Evolutionary conservation across 345 rosid species (phyloP), one percentile per base, ranked within the genome.

Genomic region (Eucalyptus tenuipes): DNA sequence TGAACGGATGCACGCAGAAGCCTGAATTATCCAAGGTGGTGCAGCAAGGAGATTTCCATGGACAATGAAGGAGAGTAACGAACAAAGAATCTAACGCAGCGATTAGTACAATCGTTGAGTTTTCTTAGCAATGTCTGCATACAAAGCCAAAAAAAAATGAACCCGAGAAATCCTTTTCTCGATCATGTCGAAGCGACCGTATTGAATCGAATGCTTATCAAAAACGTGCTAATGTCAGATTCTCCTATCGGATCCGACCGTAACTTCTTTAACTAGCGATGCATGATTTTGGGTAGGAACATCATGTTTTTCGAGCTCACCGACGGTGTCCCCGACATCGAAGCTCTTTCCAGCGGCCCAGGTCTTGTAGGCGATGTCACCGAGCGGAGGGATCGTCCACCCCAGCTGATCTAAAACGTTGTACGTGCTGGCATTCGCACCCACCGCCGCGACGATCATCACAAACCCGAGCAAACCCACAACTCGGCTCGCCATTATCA

Each of bases 371-470:
- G 90, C 88, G 8, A 87, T 37, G 52, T 89, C 4, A 4, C 91
- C 90, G 45, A n/a, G 47, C 20, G 91, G 90, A 88, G 91, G 89
- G 55, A 87, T 45, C 5, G 16, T 45, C 91, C 91, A 90, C 7
- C 87, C 87, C 85, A 90, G 48, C 11, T 33, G 25, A 79, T 90
- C 90, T 45, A 88, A 87, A 14, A 90, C 91, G 44, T 31, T 37
- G 90, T 88, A 87, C 53, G 87, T 86, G 27, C 31, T 52, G 20
- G 87, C 87, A 13, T 33, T 33, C 20, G 87, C 85, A 15, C 85
- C 49, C 59, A 53, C 64, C 24, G 87, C 66, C 5, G 66, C n/a
- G 16, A 52, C 18, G 27, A 75, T 20, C 29, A 75, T 44, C 29
- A 75, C 29, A 5, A 75, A 22, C 29, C 82, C 82, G 82, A 40